phyloP scores from a whole-genome alignment of 352 stramenopile genomes.

The Pythium volutum region DNA sequence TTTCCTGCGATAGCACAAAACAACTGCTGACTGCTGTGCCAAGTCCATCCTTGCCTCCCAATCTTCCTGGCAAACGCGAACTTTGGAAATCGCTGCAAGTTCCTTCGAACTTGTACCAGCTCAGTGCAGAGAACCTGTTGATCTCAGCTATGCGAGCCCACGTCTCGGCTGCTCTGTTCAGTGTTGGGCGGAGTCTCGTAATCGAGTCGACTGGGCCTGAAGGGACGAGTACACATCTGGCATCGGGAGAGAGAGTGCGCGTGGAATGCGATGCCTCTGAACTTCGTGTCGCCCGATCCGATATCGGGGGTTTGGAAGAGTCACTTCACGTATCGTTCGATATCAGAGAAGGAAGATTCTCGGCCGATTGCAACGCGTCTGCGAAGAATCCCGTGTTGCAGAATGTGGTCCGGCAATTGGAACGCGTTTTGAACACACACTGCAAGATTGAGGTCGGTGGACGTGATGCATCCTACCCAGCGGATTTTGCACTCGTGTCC shows the following conservation, averaged over 20 bases:
- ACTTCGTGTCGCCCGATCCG: constrained; percentile 57
- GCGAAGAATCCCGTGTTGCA: constrained; percentile 59
- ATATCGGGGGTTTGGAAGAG: constrained; percentile 76
- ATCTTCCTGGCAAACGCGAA: constrained; percentile 46
- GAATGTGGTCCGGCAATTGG: constrained; percentile 52
- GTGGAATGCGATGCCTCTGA: constrained; percentile 57
- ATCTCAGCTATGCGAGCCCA: constrained; percentile 76
- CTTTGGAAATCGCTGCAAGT: constrained; percentile 62
- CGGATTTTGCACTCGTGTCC: constrained; percentile 70
- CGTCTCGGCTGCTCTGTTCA: constrained; percentile 68
- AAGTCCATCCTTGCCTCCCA: constrained; percentile 61
- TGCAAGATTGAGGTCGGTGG: constrained; percentile 74
- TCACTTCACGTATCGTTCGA: constrained; percentile 83
- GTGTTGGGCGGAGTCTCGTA: constrained; percentile 63
- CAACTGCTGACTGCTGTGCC: constrained; percentile 62
- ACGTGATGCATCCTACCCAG: constrained; percentile 37
- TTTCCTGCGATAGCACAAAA: constrained; percentile 58
- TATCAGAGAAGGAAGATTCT: constrained; percentile 67
- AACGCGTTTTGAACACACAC: constrained; percentile 71
- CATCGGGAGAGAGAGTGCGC: constrained; percentile 71
- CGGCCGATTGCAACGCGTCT: constrained; percentile 61
- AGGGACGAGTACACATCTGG: constrained; percentile 45
- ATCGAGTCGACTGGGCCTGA: constrained; percentile 60
- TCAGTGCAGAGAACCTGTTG: constrained; percentile 74
- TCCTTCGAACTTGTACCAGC: constrained; percentile 72